Evolutionary conservation across 2,329 filamentous ascomycete species (phyloP).

Genomic region (Pestalotiopsis sp.): DNA sequence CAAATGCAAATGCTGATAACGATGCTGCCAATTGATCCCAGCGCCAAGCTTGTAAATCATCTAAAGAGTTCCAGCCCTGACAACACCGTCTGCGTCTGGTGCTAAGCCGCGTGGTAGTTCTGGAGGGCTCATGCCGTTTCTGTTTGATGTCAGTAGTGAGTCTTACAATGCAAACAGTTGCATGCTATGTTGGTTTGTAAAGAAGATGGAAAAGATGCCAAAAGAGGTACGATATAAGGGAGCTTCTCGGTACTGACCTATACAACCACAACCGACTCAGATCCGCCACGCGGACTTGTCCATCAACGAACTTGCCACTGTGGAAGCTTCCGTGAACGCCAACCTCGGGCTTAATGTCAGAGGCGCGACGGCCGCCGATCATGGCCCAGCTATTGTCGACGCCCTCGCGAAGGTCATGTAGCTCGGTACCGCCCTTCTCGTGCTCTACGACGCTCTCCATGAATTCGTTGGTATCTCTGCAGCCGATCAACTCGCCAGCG

Average conservation of each 20-base stretch:
- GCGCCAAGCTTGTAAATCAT: background rate
- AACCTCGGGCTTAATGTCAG: conserved; percentile 26
- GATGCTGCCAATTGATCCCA: no score
- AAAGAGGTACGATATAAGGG: no score
- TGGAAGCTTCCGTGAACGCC: conserved; percentile 38
- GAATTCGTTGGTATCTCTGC: conserved; percentile 55
- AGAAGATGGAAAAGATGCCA: no score
- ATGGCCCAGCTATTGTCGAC: conserved; percentile 50
- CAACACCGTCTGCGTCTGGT: conserved; percentile 35
- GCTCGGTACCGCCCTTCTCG: conserved; percentile 44
- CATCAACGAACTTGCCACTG: conserved; percentile 29
- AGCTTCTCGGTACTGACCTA: conserved; percentile 15
- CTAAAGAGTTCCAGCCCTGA: conserved; percentile 36
- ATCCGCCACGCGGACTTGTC: conserved; percentile 56
- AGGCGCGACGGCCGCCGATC: conserved; percentile 22
- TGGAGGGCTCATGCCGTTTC: conserved; percentile 58
- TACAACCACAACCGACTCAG: conserved; percentile 65
- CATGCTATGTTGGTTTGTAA: no score
- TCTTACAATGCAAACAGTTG: no score
- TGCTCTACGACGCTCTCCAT: conserved; percentile 60
- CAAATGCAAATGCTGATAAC: no score
- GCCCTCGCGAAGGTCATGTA: conserved; percentile 45
- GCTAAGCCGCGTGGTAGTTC: conserved; percentile 39
- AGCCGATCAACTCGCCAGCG: conserved; percentile 41
- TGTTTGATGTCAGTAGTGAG: background rate